Conservation (phyloP, 1,284 basidiomycete species). For the Leccinum pachyderme region DNA sequence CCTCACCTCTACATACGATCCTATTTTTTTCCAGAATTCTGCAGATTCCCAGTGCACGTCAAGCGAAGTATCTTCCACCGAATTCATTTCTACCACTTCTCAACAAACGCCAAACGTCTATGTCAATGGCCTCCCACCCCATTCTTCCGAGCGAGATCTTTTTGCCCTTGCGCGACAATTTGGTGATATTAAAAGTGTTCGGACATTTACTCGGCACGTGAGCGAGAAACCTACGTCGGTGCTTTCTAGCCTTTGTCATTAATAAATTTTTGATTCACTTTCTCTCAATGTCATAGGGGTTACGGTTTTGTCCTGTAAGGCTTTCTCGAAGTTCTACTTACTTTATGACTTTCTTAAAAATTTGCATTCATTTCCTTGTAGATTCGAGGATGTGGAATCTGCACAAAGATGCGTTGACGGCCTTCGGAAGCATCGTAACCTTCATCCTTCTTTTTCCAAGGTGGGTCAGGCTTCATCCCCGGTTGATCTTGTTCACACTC, state of each 20-base stretch:
- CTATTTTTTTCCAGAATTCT: conserved; percentile 2
- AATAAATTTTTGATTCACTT: neutral
- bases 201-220: conserved; percentile 63
- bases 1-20: conserved; percentile 10
- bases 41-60: conserved; percentile 14
- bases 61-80: conserved; percentile 13
- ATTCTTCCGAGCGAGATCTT: conserved; percentile 61
- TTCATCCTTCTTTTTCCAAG: conserved; percentile 74
- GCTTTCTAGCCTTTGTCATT: neutral
- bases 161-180: conserved; percentile 54
- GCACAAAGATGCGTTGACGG: conserved; percentile 69
- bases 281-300: conserved; percentile 44
- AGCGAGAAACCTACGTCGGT: conserved; percentile 47
- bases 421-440: conserved; percentile 62
- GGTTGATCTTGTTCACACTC: conserved; percentile 1
- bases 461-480: conserved; percentile 23
- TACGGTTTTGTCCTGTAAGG: conserved; percentile 79
- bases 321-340: conserved; percentile 1
- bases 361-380: conserved; percentile 24
- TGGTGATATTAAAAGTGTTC: conserved; percentile 56
- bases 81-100: conserved; percentile 13
- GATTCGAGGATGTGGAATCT: conserved; percentile 59
- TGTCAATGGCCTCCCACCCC: conserved; percentile 64
- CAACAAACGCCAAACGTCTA: conserved; percentile 58
- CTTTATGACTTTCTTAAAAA: neutral